Base-by-base conservation (phyloP, 1,139 yeast species). In the Diutina neorugosa region DNA sequence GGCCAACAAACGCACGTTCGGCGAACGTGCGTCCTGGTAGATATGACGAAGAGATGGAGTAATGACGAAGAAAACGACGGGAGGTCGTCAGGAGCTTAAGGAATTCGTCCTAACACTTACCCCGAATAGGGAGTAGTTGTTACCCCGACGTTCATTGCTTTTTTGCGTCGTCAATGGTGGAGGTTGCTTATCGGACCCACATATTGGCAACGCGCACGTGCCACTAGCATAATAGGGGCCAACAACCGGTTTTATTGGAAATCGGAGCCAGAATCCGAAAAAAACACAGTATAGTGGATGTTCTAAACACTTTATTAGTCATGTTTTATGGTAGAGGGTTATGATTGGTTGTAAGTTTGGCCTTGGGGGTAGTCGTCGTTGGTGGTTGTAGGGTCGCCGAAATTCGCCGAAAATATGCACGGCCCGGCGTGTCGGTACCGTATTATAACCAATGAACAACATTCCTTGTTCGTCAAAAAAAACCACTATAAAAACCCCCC, bases 371-470 rank as follows among this genome's bases (percentile, higher is more conserved):
- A n/a, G n/a, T n/a, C n/a, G n/a, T n/a, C n/a, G n/a, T n/a, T n/a
- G n/a, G n/a, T n/a, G n/a, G n/a, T n/a, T 27, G 34, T 27, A 3
- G 3, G 8, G 4, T 16, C 43, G 43, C 12, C 43, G 43, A 42
- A 8, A 14, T 42, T 42, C 44, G 44, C 44, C 44, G 44, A 42
- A 42, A 42, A 8, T 42, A 42, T 42, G 44, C 44, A 42, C 44
- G 44, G 6, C 2, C 9, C 12, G 44, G 44, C 44, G 46, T 43
- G 46, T 14, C 23, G n/a, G 8, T 19, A 43, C 46, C 46, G 18
- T 7, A 43, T 43, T 43, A 34, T 18, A 16, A 12, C 14, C 8
- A 11, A 11, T 44, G 14, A 14, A 4, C 1, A 44, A 20, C 19
- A 11, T 9, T 25, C 3, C 31, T n/a, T n/a, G 8, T n/a, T n/a